Evolutionary conservation across 306 rosid species (phyloP).

Genomic region (Rosa persica): DNA sequence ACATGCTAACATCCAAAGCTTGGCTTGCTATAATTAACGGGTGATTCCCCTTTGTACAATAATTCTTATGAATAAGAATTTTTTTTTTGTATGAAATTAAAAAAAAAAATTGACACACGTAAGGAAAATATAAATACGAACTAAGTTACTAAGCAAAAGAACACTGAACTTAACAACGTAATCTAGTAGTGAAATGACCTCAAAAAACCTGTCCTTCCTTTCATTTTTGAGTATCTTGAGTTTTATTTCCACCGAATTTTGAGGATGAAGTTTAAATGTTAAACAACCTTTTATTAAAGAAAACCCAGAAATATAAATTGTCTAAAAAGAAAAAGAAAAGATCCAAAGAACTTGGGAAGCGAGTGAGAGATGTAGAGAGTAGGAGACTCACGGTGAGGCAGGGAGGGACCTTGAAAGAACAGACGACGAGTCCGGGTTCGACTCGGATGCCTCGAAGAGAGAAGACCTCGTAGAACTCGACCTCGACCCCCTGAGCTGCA

Average conservation of each 20-base stretch:
- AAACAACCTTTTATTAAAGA: background rate
- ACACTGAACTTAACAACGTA: background rate
- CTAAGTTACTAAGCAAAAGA: too few species aligned
- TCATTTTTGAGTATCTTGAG: background rate
- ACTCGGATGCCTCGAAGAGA: conserved; percentile 64
- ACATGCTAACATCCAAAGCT: background rate
- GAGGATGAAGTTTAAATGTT: background rate
- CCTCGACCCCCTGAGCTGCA: conserved; percentile 32
- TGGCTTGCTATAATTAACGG: background rate
- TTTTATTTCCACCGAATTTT: too few species aligned
- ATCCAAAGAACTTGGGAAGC: background rate
- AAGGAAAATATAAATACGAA: too few species aligned
- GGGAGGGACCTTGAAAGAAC: conserved; percentile 68
- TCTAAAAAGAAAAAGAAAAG: background rate
- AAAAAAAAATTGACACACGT: too few species aligned
- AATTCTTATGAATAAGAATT: too few species aligned
- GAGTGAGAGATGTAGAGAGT: background rate
- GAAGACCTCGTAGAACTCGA: conserved; percentile 51
- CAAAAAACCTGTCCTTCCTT: background rate
- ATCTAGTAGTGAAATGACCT: background rate
- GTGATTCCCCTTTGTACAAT: too few species aligned
- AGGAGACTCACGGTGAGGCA: conserved; percentile 52
- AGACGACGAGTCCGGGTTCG: conserved; percentile 62
- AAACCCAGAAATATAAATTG: background rate
- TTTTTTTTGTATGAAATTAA: too few species aligned